Evolutionary conservation across 805 yeast species (phyloP), one percentile per base, ranked within the genome.

Genomic region (Metschnikowia rubicola): DNA sequence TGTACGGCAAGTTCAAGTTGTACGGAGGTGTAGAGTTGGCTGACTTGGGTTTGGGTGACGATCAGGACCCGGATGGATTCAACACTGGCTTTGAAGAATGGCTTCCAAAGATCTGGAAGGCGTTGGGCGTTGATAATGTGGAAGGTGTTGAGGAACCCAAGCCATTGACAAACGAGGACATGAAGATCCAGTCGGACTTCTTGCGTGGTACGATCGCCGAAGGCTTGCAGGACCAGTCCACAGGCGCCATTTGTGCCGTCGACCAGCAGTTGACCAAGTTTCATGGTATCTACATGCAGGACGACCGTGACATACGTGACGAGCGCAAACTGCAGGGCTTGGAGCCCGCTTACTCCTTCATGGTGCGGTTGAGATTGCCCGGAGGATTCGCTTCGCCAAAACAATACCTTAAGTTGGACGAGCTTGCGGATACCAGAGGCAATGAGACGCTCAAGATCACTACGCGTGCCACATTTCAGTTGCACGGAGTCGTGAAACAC

Each of bases 261-360:
- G 97, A 90, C 68, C 96, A 90, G 70, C 97, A 91, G 70, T 70
- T 92, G 66, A 90, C 97, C 56, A 92, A 92, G 70, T 92, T 92
- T 81, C 98, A 92, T 68, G 98, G 98, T 71, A 89, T 90, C 57
- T 92, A 92, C 67, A 89, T 92, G 96, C 98, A 92, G 73, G 98
- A 92, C 67, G 98, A 92, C 66, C 88, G 98, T 74, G 98, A 92
- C 68, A 75, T 92, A 50, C 81, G 98, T 67, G 98, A 92, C 47
- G 86, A 87, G 58, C 84, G 97, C 63, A 92, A 91, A 71, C 80
- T 88, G 40, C 88, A 87, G 63, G 97, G 98, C 37, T 67, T 88
- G 53, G 98, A 92, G 70, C 98, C 98, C 13, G 96, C 95, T 42
- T 92, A 88, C 67, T 79, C 95, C n/a, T 92, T 92, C 70, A 92